Base-by-base conservation (phyloP, 345 rosid species). In the Brassica juncea region DNA sequence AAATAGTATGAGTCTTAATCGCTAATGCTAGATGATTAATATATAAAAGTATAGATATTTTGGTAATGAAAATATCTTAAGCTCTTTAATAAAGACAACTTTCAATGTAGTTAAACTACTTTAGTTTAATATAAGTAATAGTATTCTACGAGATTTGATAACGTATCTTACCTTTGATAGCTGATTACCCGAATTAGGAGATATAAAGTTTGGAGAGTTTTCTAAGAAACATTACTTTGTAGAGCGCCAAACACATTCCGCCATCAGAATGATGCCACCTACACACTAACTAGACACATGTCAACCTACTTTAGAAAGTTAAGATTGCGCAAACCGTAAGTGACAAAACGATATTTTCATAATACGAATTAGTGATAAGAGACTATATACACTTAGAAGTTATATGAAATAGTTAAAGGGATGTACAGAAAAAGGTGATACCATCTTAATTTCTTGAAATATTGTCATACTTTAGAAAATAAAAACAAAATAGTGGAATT, bases 211-310 rank as follows among this genome's bases (percentile, higher is more conserved):
- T 66, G 23, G 23, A 35, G 65, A 63, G 8, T 21, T n/a, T 47
- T 52, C 59, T 42, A 52, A 25, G 42, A 63, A 39, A 61, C 66
- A 61, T 60, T 32, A 66, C 67, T 64, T 65, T 65, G 59, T 71
- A 7, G 9, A 19, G 42, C 15, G 31, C n/a, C 6, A 70, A 35
- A 71, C n/a, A 72, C 23, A 37, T 28, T 65, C 34, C 2, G 19
- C 71, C 76, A 64, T 55, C 16, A 37, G 1, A 57, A n/a, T 54
- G 31, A 11, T 71, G 66, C 31, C 61, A 71, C 71, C 44, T 37
- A 25, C 15, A 64, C 21, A 63, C 21, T 49, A n/a, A n/a, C 84
- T 74, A 82, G 86, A 66, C 15, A 80, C 14, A 89, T 89, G 66
- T 75, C 74, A 8, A 4, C 6, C 23, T 4, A 23, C 4, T 3